A percentile compares a stretch with the other conserved stretches of the same genome.
phyloP scores from a whole-genome alignment of 441 rosid species.

The Pelargonium australe region DNA sequence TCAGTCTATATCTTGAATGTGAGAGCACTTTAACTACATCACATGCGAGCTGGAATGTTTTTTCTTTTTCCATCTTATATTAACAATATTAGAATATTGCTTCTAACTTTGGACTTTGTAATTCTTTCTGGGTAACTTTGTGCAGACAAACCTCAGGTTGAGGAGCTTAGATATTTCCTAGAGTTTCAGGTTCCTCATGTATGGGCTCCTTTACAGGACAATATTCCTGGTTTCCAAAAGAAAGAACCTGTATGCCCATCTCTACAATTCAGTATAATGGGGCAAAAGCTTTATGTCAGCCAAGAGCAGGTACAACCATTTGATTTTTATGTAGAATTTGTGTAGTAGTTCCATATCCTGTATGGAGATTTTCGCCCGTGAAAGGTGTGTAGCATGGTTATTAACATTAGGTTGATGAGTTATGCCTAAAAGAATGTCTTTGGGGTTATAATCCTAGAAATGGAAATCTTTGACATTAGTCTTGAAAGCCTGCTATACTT shows the following conservation, averaged over 20 bases:
- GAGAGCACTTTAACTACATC: conserved; percentile 14
- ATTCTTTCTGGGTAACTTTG: conserved; percentile 17
- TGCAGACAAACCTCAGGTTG: conserved; percentile 74
- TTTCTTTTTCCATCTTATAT: neutral
- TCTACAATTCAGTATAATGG: conserved; percentile 80
- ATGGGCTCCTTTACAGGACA: conserved; percentile 79
- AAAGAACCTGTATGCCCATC: conserved; percentile 61
- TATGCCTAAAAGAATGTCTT: neutral
- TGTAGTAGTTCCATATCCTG: neutral
- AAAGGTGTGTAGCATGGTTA: neutral
- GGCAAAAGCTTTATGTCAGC: conserved; percentile 70
- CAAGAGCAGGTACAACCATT: conserved; percentile 53
- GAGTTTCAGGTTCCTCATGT: conserved; percentile 64
- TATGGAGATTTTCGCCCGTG: neutral
- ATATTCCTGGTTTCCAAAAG: conserved; percentile 40
- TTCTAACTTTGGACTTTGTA: neutral
- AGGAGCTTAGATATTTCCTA: conserved; percentile 69
- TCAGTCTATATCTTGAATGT: conserved; percentile 65
- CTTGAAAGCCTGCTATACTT: neutral
- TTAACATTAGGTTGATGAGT: neutral
- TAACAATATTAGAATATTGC: neutral
- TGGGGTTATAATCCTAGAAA: neutral
- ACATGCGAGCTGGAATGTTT: neutral
- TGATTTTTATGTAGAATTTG: neutral
- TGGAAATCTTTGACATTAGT: neutral